These are phyloP conservation scores for Dryadomyces quercus-mongolicae DNA, from an alignment of 2,329 filamentous ascomycete genomes.

Conservation along the genomic window DNA sequence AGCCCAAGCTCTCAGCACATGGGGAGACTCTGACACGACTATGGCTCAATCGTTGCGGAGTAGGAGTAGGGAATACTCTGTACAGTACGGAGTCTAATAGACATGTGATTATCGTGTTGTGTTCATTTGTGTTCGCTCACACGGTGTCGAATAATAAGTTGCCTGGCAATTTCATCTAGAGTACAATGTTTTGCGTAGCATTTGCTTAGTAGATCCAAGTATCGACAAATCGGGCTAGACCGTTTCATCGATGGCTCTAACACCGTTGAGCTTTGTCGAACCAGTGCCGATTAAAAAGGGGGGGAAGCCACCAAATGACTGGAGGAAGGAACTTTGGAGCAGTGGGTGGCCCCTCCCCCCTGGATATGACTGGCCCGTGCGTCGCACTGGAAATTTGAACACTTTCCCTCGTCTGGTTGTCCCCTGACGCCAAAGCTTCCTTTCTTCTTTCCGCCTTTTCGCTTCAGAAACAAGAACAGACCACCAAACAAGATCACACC, in stretches of 20 bases:
- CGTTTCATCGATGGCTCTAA: neutral
- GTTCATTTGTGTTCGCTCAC: too few species aligned
- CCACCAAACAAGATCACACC: slow-evolving; percentile 5
- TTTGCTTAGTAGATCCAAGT: neutral
- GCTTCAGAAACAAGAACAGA: slow-evolving; percentile 6
- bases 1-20: neutral
- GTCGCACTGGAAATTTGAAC: slow-evolving; percentile 15
- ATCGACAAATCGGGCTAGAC: slow-evolving; percentile 5
- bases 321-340: slow-evolving; percentile 6
- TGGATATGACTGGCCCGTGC: slow-evolving; percentile 14
- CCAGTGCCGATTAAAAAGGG: slow-evolving; percentile 1
- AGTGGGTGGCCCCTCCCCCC: slow-evolving; percentile 12
- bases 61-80: too few species aligned
- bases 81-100: too few species aligned
- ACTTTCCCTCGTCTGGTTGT: slow-evolving; percentile 8
- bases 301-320: slow-evolving; percentile 1
- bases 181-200: too few species aligned
- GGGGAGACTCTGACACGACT: neutral
- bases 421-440: slow-evolving; percentile 13
- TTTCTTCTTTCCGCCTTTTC: slow-evolving; percentile 12
- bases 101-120: too few species aligned
- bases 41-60: too few species aligned
- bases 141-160: too few species aligned
- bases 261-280: slow-evolving; percentile 1
- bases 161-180: too few species aligned